Base-by-base conservation (phyloP, 2,329 filamentous ascomycete species). In the Hirsutella thompsonii region DNA sequence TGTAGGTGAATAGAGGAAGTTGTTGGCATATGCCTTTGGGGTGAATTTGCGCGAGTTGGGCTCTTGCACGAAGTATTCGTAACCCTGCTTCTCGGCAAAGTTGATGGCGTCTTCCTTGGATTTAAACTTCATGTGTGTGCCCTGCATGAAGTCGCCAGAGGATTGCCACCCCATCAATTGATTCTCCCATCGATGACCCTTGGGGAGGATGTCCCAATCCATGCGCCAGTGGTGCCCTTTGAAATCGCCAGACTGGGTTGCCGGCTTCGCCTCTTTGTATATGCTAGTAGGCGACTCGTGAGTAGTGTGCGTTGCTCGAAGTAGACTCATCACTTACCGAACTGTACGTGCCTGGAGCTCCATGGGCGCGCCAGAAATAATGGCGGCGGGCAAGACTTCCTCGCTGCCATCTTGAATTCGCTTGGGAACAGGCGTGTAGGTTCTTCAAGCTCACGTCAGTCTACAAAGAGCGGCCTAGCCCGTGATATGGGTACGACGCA, bases 101-200 rank as follows among this genome's bases (percentile, higher is more conserved):
- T 73, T 69, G 55, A 98, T 90, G 49, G 92, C 92, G 53, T 94
- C 90, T 60, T 96, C 88, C 72, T 94, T 96, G 54, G 71, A 74
- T 63, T 84, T 84, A 74, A 98, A 98, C 63, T 81, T 81, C 54
- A 98, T 65, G 59, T 88, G 77, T 38, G 88, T 94, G 56, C 88
- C 90, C 63, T 98, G 89, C 87, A 98, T 92, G 58, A 78, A 79
- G 63, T 98, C 92, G 42, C 75, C 90, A 16, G 88, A 93, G 20
- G 90, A 96, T 61, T 95, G 89, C 93, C 93, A 98, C 46, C 92
- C 92, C 78, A 98, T 98, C 60, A 98, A 67, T 37, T 83, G 86
- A 67, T 98, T 98, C 70, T 98, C 92, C 93, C 92, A 98, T 53
- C 92, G 78, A 65, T 95, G 86, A 46, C 92, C 92, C 69, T 93